Evolutionary conservation across 2,329 filamentous ascomycete genomes (phyloP).

Genomic region (Aspergillus costaricaensis): DNA sequence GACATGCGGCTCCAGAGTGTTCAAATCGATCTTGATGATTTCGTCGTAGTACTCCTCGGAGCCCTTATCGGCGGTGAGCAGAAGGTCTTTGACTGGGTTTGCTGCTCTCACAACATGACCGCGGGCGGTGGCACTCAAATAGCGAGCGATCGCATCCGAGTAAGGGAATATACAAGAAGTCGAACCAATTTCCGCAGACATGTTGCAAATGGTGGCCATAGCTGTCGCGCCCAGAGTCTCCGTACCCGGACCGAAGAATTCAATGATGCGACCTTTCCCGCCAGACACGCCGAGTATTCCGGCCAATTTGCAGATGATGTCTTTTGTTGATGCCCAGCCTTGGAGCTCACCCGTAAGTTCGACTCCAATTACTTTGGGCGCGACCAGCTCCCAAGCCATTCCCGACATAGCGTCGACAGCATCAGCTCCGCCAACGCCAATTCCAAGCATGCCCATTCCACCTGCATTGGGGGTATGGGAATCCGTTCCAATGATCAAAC

Average conservation of each 20-base stretch:
- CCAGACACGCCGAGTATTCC: slow-evolving; percentile 95
- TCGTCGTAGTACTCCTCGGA: slow-evolving; percentile 78
- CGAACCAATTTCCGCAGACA: slow-evolving; percentile 63
- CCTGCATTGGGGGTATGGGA: slow-evolving; percentile 94
- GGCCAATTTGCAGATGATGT: slow-evolving; percentile 93
- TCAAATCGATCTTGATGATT: slow-evolving; percentile 89
- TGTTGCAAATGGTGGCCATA: slow-evolving; percentile 74
- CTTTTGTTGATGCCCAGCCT: slow-evolving; percentile 90
- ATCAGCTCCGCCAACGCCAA: slow-evolving; percentile 94
- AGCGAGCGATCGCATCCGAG: slow-evolving; percentile 94
- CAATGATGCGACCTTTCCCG: slow-evolving; percentile 77
- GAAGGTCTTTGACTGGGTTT: slow-evolving; percentile 17
- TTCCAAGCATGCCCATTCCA: slow-evolving; percentile 88
- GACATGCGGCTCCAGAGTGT: slow-evolving; percentile 89
- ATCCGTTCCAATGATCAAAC: slow-evolving; percentile 91
- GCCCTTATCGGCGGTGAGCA: slow-evolving; percentile 83
- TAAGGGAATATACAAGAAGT: slow-evolving; percentile 94
- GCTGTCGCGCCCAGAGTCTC: slow-evolving; percentile 74
- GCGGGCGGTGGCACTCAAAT: slow-evolving; percentile 85
- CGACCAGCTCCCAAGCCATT: slow-evolving; percentile 94
- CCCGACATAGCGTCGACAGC: slow-evolving; percentile 96
- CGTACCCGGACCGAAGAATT: slow-evolving; percentile 63
- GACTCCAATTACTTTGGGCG: slow-evolving; percentile 59
- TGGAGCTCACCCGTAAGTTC: slow-evolving; percentile 51
- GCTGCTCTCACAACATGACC: slow-evolving; percentile 70